phyloP scores from a whole-genome alignment of 2,329 filamentous ascomycete genomes.

The Colletotrichum sp. region DNA sequence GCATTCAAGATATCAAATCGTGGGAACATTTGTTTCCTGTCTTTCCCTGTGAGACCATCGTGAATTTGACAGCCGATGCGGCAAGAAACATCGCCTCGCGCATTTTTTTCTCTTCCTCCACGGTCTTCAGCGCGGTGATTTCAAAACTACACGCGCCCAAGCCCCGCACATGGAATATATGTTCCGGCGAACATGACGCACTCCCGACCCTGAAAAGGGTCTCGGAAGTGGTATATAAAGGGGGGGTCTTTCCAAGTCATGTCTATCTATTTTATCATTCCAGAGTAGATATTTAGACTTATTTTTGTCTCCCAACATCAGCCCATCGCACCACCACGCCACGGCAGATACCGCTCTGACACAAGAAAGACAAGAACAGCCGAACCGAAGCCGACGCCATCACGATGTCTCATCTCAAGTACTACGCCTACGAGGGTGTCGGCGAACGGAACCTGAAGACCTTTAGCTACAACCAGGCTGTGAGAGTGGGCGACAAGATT shows the following conservation, averaged over 20 bases:
- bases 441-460: constrained; percentile 33
- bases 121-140: neutral
- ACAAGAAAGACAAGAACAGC: neutral
- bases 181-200: neutral
- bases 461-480: constrained; percentile 50
- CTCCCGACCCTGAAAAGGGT: neutral
- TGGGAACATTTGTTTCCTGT: neutral
- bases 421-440: constrained; percentile 36
- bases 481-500: constrained; percentile 53
- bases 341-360: neutral
- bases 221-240: neutral
- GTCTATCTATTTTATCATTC: neutral
- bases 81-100: neutral
- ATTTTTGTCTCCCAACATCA: neutral
- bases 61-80: neutral
- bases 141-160: neutral
- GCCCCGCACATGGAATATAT: neutral
- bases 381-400: neutral
- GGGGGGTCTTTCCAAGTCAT: neutral
- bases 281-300: neutral
- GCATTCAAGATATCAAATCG: neutral
- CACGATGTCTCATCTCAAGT: constrained; percentile 35
- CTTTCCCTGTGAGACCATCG: neutral
- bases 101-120: neutral
- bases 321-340: neutral